Percentiles rank a stretch among this genome's conserved stretches.
Conservation (phyloP, 257 asterid genomes). For the Osmanthus fragrans region DNA sequence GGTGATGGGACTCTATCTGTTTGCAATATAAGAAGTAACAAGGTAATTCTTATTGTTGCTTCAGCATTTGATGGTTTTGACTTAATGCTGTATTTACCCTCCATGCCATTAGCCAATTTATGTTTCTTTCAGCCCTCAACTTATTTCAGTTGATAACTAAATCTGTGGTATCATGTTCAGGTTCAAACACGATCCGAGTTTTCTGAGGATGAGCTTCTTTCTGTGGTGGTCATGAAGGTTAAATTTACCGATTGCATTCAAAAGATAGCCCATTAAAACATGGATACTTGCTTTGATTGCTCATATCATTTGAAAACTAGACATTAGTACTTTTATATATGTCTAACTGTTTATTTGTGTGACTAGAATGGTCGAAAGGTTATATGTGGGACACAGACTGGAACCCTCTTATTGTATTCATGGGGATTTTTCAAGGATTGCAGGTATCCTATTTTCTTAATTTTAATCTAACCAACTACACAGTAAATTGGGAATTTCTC, state of each 20-base stretch:
- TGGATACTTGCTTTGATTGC: slow-evolving; percentile 16
- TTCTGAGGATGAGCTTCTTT: slow-evolving; percentile 90
- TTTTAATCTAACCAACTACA: background rate
- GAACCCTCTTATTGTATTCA: slow-evolving; percentile 73
- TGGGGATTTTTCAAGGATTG: slow-evolving; percentile 99
- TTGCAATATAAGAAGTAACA: slow-evolving; percentile 87
- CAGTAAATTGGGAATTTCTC: background rate
- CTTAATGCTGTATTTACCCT: background rate
- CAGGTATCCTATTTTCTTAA: slow-evolving; percentile 47
- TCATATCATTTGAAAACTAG: background rate
- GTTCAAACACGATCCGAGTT: slow-evolving; percentile 89
- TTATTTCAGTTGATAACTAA: slow-evolving; percentile 10
- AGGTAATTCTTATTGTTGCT: slow-evolving; percentile 47
- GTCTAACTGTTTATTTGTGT: slow-evolving; percentile 24
- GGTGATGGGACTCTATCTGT: slow-evolving; percentile 94
- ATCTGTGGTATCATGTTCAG: slow-evolving; percentile 36
- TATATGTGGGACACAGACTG: slow-evolving; percentile 78
- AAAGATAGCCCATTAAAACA: background rate
- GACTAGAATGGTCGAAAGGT: slow-evolving; percentile 85
- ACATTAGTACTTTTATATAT: background rate
- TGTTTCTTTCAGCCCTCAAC: background rate
- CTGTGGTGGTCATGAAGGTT: slow-evolving; percentile 93
- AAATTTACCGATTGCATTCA: slow-evolving; percentile 22
- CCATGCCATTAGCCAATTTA: background rate
- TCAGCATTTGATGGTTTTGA: slow-evolving; percentile 6